Conservation (phyloP, 768 basidiomycete genomes). For the Suillus lakei region DNA sequence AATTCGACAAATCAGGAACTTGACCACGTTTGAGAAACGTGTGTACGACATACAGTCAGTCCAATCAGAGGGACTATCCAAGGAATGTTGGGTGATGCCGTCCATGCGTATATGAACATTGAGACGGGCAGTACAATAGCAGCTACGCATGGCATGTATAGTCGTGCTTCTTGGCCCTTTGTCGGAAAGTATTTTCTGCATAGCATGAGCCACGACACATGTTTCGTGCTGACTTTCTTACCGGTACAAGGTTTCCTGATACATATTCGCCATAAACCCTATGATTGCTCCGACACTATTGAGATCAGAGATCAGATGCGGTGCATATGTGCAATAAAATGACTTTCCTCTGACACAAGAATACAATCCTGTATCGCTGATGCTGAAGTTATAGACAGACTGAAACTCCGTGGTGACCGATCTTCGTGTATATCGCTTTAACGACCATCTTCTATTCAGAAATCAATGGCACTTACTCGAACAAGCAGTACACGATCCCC, state of each 20-base stretch:
- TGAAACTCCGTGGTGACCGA: slow-evolving; percentile 61
- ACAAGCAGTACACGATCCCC: slow-evolving; percentile 72
- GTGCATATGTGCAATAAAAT: not conserved
- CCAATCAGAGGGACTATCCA: slow-evolving; percentile 54
- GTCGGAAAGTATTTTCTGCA: slow-evolving; percentile 22
- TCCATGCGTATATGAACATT: slow-evolving; percentile 77
- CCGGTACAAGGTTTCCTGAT: slow-evolving; percentile 57
- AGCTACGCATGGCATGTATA: slow-evolving; percentile 58
- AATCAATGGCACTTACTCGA: slow-evolving; percentile 46
- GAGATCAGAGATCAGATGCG: slow-evolving; percentile 6
- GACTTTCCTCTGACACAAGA: slow-evolving; percentile 55
- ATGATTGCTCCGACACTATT: slow-evolving; percentile 56
- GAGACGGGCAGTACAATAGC: slow-evolving; percentile 56
- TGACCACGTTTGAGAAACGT: not conserved
- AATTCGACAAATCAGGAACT: slow-evolving; percentile 8
- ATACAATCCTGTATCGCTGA: slow-evolving; percentile 62
- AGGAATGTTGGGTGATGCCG: slow-evolving; percentile 54
- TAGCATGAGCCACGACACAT: slow-evolving; percentile 27
- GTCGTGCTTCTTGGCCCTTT: slow-evolving; percentile 58
- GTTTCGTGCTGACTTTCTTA: slow-evolving; percentile 25
- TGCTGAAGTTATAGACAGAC: slow-evolving; percentile 61
- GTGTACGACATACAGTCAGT: slow-evolving; percentile 22
- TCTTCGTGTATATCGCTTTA: slow-evolving; percentile 31
- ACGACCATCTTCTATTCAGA: not conserved
- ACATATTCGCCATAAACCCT: slow-evolving; percentile 47